Base-by-base conservation (phyloP, 495 filamentous ascomycete species). In the Astrocystis sublimbata region DNA sequence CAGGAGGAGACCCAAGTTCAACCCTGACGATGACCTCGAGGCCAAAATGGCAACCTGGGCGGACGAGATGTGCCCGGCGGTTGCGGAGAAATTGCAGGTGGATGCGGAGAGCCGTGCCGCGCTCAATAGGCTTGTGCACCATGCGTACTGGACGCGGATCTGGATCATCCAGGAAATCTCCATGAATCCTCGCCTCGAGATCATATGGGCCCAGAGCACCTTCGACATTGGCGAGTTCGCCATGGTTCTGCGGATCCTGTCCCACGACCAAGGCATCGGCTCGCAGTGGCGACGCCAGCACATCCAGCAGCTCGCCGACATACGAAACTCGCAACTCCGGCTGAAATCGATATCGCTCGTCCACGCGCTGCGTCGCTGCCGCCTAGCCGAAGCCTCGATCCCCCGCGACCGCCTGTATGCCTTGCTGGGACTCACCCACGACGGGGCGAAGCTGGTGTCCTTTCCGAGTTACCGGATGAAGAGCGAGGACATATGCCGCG, bases 151-250 rank as follows among this genome's bases (percentile, higher is more conserved):
- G 58, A 43, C 46, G 24, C 58, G 58, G 33, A 36, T 33, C 5
- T 60, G 58, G 58, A 60, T 60, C 6, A 52, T 60, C 1, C 58
- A 60, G n/a, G 58, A 60, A 26, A 52, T 60, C 13, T 24, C 58
- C 10, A 49, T 60, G 36, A 60, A 60, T 33, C 58, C 58, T 24
- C 45, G 47, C 8, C 47, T 60, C 4, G 36, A 24, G 6, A 52
- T 60, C 13, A 36, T 60, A 31, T 60, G 58, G 58, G 58, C 46
- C 17, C 36, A 6, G 10, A 45, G 43, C 33, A 24, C 46, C 24
- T 60, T 60, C n/a, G 58, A 60, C 7, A 33, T 60, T 15, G 35
- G 46, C 36, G 46, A 60, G 13, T 12, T 52, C 13, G 30, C 43
- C 1, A 15, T 41, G 23, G 46, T 47, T n/a, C 43, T 60, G 31